Base-by-base conservation (phyloP, 2,329 filamentous ascomycete genomes). In the Xylariaceae sp. region DNA sequence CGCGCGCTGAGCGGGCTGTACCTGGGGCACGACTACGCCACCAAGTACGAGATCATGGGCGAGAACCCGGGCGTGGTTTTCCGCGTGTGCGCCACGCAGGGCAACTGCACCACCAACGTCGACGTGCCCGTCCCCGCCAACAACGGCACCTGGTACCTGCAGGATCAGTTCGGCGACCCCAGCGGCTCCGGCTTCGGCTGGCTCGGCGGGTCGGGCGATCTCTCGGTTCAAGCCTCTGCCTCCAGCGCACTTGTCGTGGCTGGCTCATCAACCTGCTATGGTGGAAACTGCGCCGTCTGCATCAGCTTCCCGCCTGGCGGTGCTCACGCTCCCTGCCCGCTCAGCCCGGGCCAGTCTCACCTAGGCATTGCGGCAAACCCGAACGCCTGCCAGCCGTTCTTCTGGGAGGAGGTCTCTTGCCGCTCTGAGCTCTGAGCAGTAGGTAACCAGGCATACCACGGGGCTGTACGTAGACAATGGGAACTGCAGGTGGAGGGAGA, bases 11-110 rank as follows among this genome's bases (percentile, higher is more conserved):
- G 38, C 31, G 41, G 38, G 8, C 6, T 44, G 30, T 44, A 44
- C 18, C 30, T 44, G 5, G 41, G 41, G 21, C 41, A 44, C 34
- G 41, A 44, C 9, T 38, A 44, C 38, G 41, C 17, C 11, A 29
- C 41, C 2, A 44, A 44, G 9, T 44, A 44, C 12, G 41, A 44
- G 18, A 38, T 44, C 14, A 26, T 37, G 11, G 41, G 41, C 38
- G 41, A 44, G 34, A 44, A 44, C 26, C 41, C 41, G 3, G 41
- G 41, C 2, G 40, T 42, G n/a, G 35, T 43, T n/a, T 46, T 46
- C 33, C 43, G 38, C 9, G 40, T 46, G 15, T 46, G 39, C 33
- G 43, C 26, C 23, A 36, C 42, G 15, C 39, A 31, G 29, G 24
- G 28, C 15, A 15, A 28, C 11, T 43, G 35, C 32, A 36, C 36